Evolutionary conservation across 345 rosid species (phyloP).

Genomic region (Gossypium bickii): DNA sequence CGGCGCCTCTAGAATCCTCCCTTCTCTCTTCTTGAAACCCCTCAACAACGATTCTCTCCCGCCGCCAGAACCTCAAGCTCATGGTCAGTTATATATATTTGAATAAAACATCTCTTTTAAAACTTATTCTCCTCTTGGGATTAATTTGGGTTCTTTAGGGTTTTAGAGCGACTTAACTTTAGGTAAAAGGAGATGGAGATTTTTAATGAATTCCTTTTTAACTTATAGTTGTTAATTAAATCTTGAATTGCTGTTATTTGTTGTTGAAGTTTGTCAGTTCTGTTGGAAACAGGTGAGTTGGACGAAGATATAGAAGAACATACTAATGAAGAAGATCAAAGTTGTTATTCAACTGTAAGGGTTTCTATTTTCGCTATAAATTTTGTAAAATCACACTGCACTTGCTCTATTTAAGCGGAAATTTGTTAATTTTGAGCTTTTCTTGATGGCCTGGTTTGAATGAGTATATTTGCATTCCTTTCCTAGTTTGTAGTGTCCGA

Average conservation of each 20-base stretch:
- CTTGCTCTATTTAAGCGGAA: neutral
- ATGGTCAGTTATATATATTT: neutral
- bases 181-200: neutral
- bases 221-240: neutral
- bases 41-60: conserved; percentile 29
- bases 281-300: conserved; percentile 26
- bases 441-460: neutral
- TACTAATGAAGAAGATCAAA: conserved; percentile 15
- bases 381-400: neutral
- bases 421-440: neutral
- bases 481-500: conserved; percentile 12
- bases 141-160: conserved; percentile 24
- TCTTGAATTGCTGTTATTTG: neutral
- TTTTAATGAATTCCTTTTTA: neutral
- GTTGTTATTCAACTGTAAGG: conserved; percentile 35
- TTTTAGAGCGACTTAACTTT: neutral
- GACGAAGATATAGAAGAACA: conserved; percentile 28
- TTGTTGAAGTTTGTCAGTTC: neutral
- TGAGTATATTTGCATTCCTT: neutral
- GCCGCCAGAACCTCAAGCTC: conserved; percentile 21
- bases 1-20: conserved; percentile 63
- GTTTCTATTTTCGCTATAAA: neutral
- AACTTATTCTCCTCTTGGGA: neutral
- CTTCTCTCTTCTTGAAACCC: conserved; percentile 54
- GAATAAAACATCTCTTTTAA: neutral